Base-by-base conservation (phyloP, 2,329 filamentous ascomycete species). In the Fusarium dlaminii region DNA sequence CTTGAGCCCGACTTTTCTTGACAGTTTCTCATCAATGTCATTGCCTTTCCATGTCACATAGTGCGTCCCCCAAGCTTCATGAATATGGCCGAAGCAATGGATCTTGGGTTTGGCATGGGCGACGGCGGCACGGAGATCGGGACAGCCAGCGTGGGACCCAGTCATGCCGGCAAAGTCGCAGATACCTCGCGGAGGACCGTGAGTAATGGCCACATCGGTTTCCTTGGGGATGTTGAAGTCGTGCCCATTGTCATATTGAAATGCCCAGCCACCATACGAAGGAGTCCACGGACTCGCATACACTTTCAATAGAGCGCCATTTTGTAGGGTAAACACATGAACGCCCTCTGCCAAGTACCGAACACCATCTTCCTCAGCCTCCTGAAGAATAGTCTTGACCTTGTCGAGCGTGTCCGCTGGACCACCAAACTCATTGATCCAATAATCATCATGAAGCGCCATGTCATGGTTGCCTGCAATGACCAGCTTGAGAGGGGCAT, bases 81-180 rank as follows among this genome's bases (percentile, higher is more conserved):
- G 89, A n/a, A 90, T 86, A 68, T 90, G 89, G 0, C 88, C 88
- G 66, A 90, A 90, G 77, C 87, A 90, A 76, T 89, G 87, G 8
- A 90, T 70, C 12, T 78, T 77, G 4, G 88, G 88, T 34, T 80
- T 81, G 3, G 84, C 82, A 1, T 76, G 75, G 3, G 83, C 81
- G 0, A 90, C 75, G 0, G 88, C 86, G 0, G 77, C 78, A 60
- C 89, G 84, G 6, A 90, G 82, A 22, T 82, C 68, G 0, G 74
- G 72, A 66, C 86, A 86, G 27, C 88, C 87, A 24, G 81, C 82
- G 20, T 79, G 76, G 30, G 80, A n/a, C 65, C 70, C 14, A 63
- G 72, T 6, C 75, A 63, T 14, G 36, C 61, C 63, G 9, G 76
- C 74, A 29, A 76, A 71, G 75, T 91, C 88, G 56, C 89, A 78